Evolutionary conservation across 129 eudicot species (phyloP), one percentile per base, ranked within the genome.

Genomic region (Kitagawia praeruptora): DNA sequence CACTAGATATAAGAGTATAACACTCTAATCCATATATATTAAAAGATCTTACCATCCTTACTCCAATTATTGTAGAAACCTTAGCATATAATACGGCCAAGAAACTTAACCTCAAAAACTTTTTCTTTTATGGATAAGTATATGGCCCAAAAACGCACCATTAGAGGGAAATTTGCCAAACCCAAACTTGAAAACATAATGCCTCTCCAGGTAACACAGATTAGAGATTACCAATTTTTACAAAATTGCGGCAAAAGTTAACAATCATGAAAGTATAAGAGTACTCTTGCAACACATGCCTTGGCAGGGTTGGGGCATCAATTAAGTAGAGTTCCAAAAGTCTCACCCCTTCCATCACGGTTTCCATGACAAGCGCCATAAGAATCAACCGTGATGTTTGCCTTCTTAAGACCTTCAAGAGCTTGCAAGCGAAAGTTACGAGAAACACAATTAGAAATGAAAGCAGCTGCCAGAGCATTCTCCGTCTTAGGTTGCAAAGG

Each of bases 381-480:
- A 45, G 93, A 89, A 87, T 89, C 93, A 78, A 89, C 82, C 23
- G 49, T 77, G 31, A 89, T 76, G 31, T 81, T 79, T 53, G 81
- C 79, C 21, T 80, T 80, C 81, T 79, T 84, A 75, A 89, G 91
- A 45, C 58, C 88, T 80, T 82, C 78, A 70, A 89, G 86, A 48
- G 89, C 91, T 85, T 89, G 82, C 61, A 89, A 70, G n/a, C 93
- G 91, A 56, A 86, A 87, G 83, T 89, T 89, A 51, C 80, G 78
- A 78, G 93, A 89, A 74, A 76, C 88, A 76, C 95, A 90, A 76
- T 90, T 90, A 80, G 95, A 90, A 56, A 90, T 90, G 85, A 86
- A 90, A 53, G 92, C 92, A 70, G 95, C 95, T 54, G 92, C 92
- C 72, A 82, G 44, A 40, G 95, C 90, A 48, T 63, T 86, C 86